These are phyloP conservation scores for Bruguiera sexangula DNA, from an alignment of 345 rosid genomes.

Conservation along the genomic window DNA sequence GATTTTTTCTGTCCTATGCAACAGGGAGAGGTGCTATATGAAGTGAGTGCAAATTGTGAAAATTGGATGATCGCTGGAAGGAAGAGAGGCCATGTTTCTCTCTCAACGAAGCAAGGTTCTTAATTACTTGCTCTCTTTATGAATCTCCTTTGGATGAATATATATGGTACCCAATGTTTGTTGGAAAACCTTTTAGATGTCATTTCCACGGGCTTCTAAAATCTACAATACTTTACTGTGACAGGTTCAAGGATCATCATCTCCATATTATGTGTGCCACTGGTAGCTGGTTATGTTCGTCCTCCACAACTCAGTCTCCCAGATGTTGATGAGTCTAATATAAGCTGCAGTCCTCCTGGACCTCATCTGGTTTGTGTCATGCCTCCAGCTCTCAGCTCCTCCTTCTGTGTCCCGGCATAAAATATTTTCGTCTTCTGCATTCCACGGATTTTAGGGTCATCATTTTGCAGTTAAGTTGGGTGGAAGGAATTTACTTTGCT, in stretches of 20 bases:
- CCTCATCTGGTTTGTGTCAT: constrained; percentile 86
- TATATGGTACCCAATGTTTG: neutral
- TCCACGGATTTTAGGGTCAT: neutral
- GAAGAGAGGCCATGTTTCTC: constrained; percentile 80
- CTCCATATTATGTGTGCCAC: constrained; percentile 74
- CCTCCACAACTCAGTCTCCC: constrained; percentile 81
- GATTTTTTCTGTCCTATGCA: constrained; percentile 13
- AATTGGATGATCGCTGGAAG: constrained; percentile 99
- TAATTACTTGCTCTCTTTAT: constrained; percentile 6
- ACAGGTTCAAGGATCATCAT: constrained; percentile 76
- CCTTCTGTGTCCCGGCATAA: constrained; percentile 71
- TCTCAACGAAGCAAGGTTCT: constrained; percentile 66
- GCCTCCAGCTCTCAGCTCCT: constrained; percentile 86
- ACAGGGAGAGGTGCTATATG: constrained; percentile 81
- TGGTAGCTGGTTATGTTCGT: constrained; percentile 81
- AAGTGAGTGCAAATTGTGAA: constrained; percentile 67
- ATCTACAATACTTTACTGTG: neutral
- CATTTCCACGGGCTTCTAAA: neutral
- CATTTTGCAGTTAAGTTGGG: neutral
- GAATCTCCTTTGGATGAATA: neutral
- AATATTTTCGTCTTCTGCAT: constrained; percentile 5
- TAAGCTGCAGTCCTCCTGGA: constrained; percentile 63
- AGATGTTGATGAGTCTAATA: constrained; percentile 54
- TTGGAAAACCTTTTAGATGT: neutral
- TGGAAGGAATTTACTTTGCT: neutral